phyloP scores from a whole-genome alignment of 768 basidiomycete genomes.

The Collybia mongolica region DNA sequence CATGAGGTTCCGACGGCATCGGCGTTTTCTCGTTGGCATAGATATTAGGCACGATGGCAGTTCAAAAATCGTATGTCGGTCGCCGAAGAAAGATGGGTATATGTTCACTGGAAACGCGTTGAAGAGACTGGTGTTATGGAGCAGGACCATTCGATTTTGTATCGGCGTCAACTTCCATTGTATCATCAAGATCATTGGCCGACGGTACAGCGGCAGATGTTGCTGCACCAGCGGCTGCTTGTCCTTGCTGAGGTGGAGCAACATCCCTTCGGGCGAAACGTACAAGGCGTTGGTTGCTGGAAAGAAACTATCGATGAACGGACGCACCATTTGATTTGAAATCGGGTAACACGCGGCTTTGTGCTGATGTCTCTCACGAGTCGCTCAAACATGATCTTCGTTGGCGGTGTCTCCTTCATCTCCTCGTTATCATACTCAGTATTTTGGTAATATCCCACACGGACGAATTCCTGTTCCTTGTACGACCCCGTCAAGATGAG shows the following conservation, averaged over 20 bases:
- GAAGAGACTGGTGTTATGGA: constrained; percentile 16
- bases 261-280: constrained; percentile 54
- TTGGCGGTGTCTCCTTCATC: constrained; percentile 74
- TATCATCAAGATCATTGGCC: constrained; percentile 59
- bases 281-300: too few species aligned
- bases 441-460: constrained; percentile 99
- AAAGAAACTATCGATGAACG: too few species aligned
- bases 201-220: constrained; percentile 75
- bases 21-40: too few species aligned
- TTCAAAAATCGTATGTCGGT: too few species aligned
- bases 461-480: constrained; percentile 97
- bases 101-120: too few species aligned
- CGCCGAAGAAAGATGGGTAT: too few species aligned
- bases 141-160: constrained; percentile 15
- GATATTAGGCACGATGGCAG: too few species aligned
- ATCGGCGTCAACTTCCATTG: constrained; percentile 23
- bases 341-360: constrained; percentile 92
- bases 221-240: constrained; percentile 55
- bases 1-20: too few species aligned
- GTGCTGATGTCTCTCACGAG: constrained; percentile 85
- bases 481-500: constrained; percentile 97
- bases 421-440: constrained; percentile 97
- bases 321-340: constrained; percentile 82
- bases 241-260: constrained; percentile 43
- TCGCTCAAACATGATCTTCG: constrained; percentile 70